Conservation (phyloP, 2,329 filamentous ascomycete genomes). For the Ceratocystis harringtonii region DNA sequence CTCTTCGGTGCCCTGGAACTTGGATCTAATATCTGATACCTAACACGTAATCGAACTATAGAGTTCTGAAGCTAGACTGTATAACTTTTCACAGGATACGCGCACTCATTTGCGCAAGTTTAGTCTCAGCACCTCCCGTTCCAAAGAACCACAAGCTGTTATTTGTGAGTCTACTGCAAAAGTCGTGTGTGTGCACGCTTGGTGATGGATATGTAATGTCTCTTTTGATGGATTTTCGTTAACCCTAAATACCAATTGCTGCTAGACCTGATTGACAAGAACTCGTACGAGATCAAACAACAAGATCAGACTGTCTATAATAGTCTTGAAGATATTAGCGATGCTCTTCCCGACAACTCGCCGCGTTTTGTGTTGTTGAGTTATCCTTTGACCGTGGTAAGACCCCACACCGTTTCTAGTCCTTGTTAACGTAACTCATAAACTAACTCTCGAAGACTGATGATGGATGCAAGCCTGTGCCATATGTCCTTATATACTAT, state of each 20-base stretch:
- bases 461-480: constrained; percentile 71
- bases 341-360: constrained; percentile 83
- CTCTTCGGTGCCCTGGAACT: background rate
- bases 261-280: constrained; percentile 78
- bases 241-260: constrained; percentile 13
- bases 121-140: constrained; percentile 74
- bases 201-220: background rate
- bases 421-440: background rate
- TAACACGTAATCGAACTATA: constrained; percentile 19
- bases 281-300: constrained; percentile 75
- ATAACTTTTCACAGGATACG: constrained; percentile 82
- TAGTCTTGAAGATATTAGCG: constrained; percentile 62
- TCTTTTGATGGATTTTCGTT: background rate
- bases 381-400: constrained; percentile 75
- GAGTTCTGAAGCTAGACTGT: constrained; percentile 74
- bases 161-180: constrained; percentile 56
- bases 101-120: constrained; percentile 88
- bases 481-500: constrained; percentile 91
- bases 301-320: constrained; percentile 65
- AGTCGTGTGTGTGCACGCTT: background rate
- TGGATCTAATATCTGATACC: background rate
- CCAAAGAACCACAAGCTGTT: constrained; percentile 74
- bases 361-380: constrained; percentile 82
- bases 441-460: constrained; percentile 41
- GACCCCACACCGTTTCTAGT: constrained; percentile 19